These are phyloP conservation scores for Didymellaceae sp. DNA, from an alignment of 2,329 filamentous ascomycete species.

Conservation along the genomic window DNA sequence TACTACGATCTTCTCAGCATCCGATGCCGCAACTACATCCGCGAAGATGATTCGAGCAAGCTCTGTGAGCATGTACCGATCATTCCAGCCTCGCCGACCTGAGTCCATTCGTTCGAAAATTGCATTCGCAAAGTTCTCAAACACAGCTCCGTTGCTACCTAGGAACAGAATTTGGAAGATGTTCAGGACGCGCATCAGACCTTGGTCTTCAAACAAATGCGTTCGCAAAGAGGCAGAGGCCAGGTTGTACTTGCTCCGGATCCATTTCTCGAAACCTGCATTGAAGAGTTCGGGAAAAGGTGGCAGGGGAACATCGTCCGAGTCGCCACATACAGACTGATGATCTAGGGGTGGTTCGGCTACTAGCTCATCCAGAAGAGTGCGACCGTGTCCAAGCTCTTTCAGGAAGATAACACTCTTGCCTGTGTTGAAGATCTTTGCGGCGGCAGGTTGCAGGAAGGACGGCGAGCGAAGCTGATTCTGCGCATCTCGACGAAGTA, in stretches of 20 bases:
- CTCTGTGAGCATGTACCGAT: constrained; percentile 81
- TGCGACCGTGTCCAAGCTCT: constrained; percentile 65
- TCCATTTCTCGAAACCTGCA: constrained; percentile 74
- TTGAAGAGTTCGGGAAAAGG: constrained; percentile 80
- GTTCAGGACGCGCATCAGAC: constrained; percentile 68
- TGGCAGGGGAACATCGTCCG: constrained; percentile 55
- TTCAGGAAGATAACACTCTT: constrained; percentile 89
- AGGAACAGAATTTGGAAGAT: constrained; percentile 77
- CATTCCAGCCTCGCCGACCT: constrained; percentile 70
- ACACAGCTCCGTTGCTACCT: constrained; percentile 73
- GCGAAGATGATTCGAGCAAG: constrained; percentile 75
- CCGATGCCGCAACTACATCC: constrained; percentile 55
- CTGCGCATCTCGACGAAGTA: constrained; percentile 66
- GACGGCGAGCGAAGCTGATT: constrained; percentile 71
- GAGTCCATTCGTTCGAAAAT: constrained; percentile 79
- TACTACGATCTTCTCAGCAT: constrained; percentile 68
- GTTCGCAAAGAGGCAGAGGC: constrained; percentile 71
- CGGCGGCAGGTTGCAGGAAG: constrained; percentile 73
- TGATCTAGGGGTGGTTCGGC: constrained; percentile 59
- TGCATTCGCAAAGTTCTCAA: constrained; percentile 68
- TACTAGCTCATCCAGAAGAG: constrained; percentile 17
- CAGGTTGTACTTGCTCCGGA: constrained; percentile 74
- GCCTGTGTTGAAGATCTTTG: constrained; percentile 82
- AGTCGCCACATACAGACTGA: constrained; percentile 60
- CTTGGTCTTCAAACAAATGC: constrained; percentile 72